Base-by-base conservation (phyloP, 768 basidiomycete genomes). In the Bullera alba region DNA sequence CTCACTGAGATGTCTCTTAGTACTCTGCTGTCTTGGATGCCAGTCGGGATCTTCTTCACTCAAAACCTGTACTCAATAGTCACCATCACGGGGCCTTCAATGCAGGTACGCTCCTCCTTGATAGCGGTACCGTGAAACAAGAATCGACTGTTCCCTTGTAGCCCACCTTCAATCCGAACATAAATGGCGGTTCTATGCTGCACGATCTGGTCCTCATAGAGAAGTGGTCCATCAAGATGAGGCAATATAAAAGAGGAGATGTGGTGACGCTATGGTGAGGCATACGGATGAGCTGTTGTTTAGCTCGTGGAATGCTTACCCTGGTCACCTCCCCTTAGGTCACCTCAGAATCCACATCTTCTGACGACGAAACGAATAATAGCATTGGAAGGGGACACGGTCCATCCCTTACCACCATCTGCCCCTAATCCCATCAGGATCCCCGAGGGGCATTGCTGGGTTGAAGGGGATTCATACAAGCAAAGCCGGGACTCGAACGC, bases 361-460 rank as follows among this genome's bases (percentile, higher is more conserved):
- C 42, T 71, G n/a, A 72, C 72, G 17, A 72, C 71, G 4, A 74
- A 74, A 46, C 66, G 73, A 2, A 71, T 74, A 45, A 55, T 74
- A 32, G 73, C 71, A 6, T 51, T 73, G 5, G 68, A 67, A 53
- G 69, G 72, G 21, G 73, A 74, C 48, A 50, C 73, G 63, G 68
- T 72, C 26, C 50, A 63, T 22, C 70, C 70, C 1, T 46, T 72
- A 10, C 71, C 71, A 3, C 69, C 71, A 3, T 65, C 60, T 1
- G 55, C 69, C 10, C 67, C 69, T 25, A 60, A 65, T 12, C 66
- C 68, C 2, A 57, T 73, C 21, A 41, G 65, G 12, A 67, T 74
- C 46, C 73, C 73, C 5, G 61, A 62, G 7, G 72, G 70, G 37
- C 72, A 73, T 52, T 69, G 68, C 45, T 74, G 73, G 73, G 73